A percentile compares a stretch with the other conserved stretches of the same genome.
These are phyloP conservation scores for Pisolithus microcarpus DNA, from an alignment of 768 basidiomycete genomes.

Conservation along the genomic window DNA sequence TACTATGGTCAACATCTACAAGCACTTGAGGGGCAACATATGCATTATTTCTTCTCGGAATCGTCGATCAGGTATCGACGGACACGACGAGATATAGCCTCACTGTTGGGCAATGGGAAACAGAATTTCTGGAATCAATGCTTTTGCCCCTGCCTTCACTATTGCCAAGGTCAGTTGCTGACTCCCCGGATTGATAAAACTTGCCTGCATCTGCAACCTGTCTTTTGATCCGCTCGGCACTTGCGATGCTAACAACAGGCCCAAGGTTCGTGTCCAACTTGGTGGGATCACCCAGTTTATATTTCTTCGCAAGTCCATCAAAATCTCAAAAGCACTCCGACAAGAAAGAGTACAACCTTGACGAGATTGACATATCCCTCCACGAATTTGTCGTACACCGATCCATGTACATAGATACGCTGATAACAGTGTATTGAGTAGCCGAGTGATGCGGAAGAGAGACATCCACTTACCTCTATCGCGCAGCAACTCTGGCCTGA, in stretches of 20 bases:
- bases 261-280: constrained; percentile 71
- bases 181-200: constrained; percentile 9
- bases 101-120: constrained; percentile 67
- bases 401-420: constrained; percentile 92
- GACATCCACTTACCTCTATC: constrained; percentile 55
- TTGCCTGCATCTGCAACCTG: constrained; percentile 81
- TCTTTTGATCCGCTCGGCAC: constrained; percentile 77
- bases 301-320: constrained; percentile 40
- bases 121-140: constrained; percentile 59
- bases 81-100: constrained; percentile 16
- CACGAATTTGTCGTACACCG: constrained; percentile 75
- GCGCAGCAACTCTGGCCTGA: constrained; percentile 97
- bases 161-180: background rate
- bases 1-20: constrained; percentile 81
- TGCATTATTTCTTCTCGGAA: constrained; percentile 55
- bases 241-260: constrained; percentile 85
- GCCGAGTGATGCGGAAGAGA: too few relatives aligned
- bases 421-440: constrained; percentile 20
- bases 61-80: background rate
- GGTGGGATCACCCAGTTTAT: constrained; percentile 84
- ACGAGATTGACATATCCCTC: constrained; percentile 62
- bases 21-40: constrained; percentile 91
- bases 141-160: constrained; percentile 75
- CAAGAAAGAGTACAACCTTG: constrained; percentile 40
- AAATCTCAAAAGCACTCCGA: background rate